These are phyloP conservation scores for Klebsormidium nitens DNA, from an alignment of 139 green algal species.

Conservation along the genomic window DNA sequence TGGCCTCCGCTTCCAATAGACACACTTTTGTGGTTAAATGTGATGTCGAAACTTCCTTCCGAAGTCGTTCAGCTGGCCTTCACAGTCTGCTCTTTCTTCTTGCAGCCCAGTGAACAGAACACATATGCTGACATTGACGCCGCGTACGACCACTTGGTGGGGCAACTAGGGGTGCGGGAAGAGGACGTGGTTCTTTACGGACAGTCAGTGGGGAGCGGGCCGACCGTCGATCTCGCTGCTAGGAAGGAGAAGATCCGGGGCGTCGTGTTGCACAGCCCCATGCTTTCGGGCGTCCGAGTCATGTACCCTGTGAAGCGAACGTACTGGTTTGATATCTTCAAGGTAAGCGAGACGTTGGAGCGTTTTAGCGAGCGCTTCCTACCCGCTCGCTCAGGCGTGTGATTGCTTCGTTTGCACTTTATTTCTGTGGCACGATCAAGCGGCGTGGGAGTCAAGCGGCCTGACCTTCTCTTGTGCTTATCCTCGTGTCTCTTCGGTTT, in stretches of 20 bases:
- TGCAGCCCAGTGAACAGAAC: conserved; percentile 48
- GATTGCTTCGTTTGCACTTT: too few species aligned
- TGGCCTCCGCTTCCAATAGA: too few species aligned
- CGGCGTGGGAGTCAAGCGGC: too few species aligned
- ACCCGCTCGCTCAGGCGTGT: too few species aligned
- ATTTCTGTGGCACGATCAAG: too few species aligned
- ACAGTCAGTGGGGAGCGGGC: conserved; percentile 74
- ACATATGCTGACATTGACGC: conserved; percentile 61
- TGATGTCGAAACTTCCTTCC: background rate
- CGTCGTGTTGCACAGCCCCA: conserved; percentile 78
- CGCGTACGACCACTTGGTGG: conserved; percentile 44
- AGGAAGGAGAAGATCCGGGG: conserved; percentile 50
- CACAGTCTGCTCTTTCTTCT: too few species aligned
- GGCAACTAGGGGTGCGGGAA: conserved; percentile 8
- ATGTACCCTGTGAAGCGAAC: conserved; percentile 65
- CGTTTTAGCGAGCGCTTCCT: too few species aligned
- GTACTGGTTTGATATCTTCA: conserved; percentile 42
- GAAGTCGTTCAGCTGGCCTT: too few species aligned
- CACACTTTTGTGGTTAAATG: background rate
- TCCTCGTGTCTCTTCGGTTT: too few species aligned
- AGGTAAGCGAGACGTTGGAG: too few species aligned
- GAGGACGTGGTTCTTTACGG: conserved; percentile 79
- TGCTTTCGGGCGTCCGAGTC: conserved; percentile 81
- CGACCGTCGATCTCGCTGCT: conserved; percentile 50
- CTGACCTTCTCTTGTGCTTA: too few species aligned